Base-by-base conservation (phyloP, 345 rosid species). In the Euphorbia pulcherrima region DNA sequence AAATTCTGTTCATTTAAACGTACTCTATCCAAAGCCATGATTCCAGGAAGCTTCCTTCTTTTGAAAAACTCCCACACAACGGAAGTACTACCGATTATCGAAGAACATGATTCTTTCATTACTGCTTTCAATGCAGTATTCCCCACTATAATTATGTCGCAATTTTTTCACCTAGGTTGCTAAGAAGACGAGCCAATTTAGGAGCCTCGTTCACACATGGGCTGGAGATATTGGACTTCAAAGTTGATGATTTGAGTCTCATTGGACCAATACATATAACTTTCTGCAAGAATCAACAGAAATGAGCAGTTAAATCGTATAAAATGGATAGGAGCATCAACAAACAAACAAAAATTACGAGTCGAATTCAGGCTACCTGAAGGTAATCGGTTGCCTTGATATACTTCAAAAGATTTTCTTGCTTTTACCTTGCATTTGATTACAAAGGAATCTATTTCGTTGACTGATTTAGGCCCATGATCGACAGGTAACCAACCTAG, bases 21-120 rank as follows among this genome's bases (percentile, higher is more conserved):
- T 84, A 84, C 93, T 74, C 87, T 86, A 61, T 88, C 90, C 73
- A 88, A 83, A 69, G 88, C 83, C 81, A 75, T 48, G 47, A 88
- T 70, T 27, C 86, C 88, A 41, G 83, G 90, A 73, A 88, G 86
- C 69, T 72, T 84, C 78, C 83, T 79, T 79, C 83, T 84, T 69
- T 81, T 83, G 62, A 88, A 84, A 81, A 81, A 84, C 59, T 83
- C 87, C 93, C 90, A 86, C 30, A 80, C 79, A 66, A 81, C 82
- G 48, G 87, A 80, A 57, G 84, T 86, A 69, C 74, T 72, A 72
- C 80, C 83, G 64, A 88, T 67, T 64, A 75, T 52, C 44, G 17
- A 21, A 60, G 69, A 74, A 58, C 70, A 57, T 54, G 86, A 77
- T 56, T 76, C 75, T 58, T 53, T 70, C 41, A 64, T 61, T 37